Evolutionary conservation across 768 basidiomycete genomes (phyloP).

Genomic region (Psilocybe subaeruginosa): DNA sequence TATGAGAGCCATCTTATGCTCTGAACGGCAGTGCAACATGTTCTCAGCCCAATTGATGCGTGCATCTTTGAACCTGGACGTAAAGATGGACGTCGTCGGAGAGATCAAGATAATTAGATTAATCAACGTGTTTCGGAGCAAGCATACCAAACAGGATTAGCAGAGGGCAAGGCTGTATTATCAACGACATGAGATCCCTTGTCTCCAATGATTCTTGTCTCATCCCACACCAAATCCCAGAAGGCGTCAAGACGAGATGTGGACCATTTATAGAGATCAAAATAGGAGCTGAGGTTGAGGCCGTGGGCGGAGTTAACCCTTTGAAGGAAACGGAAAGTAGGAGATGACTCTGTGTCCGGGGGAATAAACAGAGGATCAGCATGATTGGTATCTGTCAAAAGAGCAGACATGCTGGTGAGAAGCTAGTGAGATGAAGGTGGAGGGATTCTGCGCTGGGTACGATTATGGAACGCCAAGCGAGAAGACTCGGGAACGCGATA

Average conservation of each 20-base stretch:
- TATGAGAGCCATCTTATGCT: constrained; percentile 64
- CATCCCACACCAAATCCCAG: constrained; percentile 79
- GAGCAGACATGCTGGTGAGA: constrained; percentile 10
- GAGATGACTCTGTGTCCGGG: constrained; percentile 40
- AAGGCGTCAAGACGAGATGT: constrained; percentile 60
- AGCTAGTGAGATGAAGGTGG: not conserved
- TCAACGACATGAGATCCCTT: constrained; percentile 69
- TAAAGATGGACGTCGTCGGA: not conserved
- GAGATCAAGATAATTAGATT: constrained; percentile 8
- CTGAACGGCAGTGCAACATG: constrained; percentile 63
- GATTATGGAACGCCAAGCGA: constrained; percentile 11
- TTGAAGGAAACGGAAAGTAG: constrained; percentile 50
- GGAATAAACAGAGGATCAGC: constrained; percentile 46
- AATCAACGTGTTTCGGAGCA: constrained; percentile 8
- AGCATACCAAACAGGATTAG: constrained; percentile 69
- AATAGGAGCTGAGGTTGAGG: constrained; percentile 53
- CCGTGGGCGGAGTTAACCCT: constrained; percentile 51
- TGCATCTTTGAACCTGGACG: constrained; percentile 55
- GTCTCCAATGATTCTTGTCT: constrained; percentile 58
- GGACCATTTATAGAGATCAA: constrained; percentile 73
- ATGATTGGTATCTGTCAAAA: constrained; percentile 9
- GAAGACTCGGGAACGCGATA: constrained; percentile 1
- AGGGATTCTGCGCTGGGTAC: constrained; percentile 4
- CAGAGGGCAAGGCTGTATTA: constrained; percentile 48
- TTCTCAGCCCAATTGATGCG: constrained; percentile 83